Base-by-base conservation (phyloP, 1,284 basidiomycete species). In the Cryptococcus sp. region DNA sequence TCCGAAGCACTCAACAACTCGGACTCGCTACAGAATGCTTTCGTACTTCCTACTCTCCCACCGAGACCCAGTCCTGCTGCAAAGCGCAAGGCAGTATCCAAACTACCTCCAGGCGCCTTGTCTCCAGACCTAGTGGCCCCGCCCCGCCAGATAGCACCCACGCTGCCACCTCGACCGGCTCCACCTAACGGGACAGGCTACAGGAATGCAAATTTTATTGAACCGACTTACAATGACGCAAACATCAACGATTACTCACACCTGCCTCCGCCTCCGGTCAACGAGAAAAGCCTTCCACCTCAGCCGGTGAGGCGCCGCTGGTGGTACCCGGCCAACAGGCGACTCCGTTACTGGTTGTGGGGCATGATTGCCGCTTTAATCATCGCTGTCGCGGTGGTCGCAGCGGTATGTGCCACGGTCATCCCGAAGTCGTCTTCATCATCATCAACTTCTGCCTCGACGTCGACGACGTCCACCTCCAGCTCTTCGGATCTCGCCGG, bases 391-490 rank as follows among this genome's bases (percentile, higher is more conserved):
- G 58, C 50, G 35, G 50, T 65, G 22, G 50, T 62, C 20, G 50
- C 54, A 23, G 61, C 61, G 19, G 53, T 58, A 25, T 52, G 53
- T 42, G 61, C 61, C 3, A 55, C 53, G 5, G 60, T 65, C 88
- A 90, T 71, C 89, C 89, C 5, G 88, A 91, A 73, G 88, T 91
- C 69, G 82, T 90, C 53, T 90, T 89, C 1, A 80, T 82, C 3
- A 68, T 90, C 55, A 7, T 50, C 39, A 8, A 16, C 19, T 23
- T 35, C 27, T n/a, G 3, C 27, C 25, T 46, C 52, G 43, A 22
- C 43, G 40, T 13, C 47, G 42, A 25, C 46, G 15, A 72, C 53
- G 41, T 20, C 72, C 64, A 66, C 77, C 27, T 66, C 59, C 42
- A 68, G 71, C n/a, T 58, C 63, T 45, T 81, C 16, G 7, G 52